A percentile compares a stretch with the other conserved stretches of the same genome.
These are phyloP conservation scores for Solanum tarijense DNA, from an alignment of 257 asterid genomes.

Conservation along the genomic window DNA sequence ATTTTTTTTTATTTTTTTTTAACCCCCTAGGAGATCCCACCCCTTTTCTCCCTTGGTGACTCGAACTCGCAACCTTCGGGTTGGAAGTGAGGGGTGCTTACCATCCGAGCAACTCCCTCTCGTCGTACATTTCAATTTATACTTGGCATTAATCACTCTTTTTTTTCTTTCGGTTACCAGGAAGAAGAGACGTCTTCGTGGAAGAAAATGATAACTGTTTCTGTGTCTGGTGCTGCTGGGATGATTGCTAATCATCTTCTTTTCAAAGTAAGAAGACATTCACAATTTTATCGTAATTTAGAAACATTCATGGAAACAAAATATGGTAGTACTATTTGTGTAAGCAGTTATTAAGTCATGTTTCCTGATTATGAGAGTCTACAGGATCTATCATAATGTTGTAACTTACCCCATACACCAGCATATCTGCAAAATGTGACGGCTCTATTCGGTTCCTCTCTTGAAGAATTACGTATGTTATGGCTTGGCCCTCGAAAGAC, in stretches of 20 bases:
- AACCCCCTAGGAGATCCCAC: no score
- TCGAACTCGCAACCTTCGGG: no score
- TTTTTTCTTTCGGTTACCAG: slow-evolving; percentile 18
- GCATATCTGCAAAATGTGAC: not conserved
- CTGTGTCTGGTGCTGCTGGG: slow-evolving; percentile 99
- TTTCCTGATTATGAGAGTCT: not conserved
- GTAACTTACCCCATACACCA: not conserved
- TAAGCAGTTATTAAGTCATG: not conserved
- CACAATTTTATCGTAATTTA: not conserved
- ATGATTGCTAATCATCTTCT: slow-evolving; percentile 97
- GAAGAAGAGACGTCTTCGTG: slow-evolving; percentile 89
- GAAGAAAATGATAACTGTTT: slow-evolving; percentile 75
- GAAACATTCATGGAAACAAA: not conserved
- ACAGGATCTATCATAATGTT: not conserved
- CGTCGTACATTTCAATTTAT: no score
- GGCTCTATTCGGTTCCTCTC: not conserved
- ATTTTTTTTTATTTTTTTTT: no score
- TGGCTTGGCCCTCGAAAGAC: not conserved
- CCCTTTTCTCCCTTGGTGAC: no score
- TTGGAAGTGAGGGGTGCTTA: no score
- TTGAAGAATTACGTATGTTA: not conserved
- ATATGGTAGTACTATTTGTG: not conserved
- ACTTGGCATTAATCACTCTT: not conserved
- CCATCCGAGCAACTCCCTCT: no score
- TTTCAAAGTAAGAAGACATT: slow-evolving; percentile 47